These are phyloP conservation scores for Mitragyna speciosa DNA, from an alignment of 257 asterid species.

Conservation along the genomic window DNA sequence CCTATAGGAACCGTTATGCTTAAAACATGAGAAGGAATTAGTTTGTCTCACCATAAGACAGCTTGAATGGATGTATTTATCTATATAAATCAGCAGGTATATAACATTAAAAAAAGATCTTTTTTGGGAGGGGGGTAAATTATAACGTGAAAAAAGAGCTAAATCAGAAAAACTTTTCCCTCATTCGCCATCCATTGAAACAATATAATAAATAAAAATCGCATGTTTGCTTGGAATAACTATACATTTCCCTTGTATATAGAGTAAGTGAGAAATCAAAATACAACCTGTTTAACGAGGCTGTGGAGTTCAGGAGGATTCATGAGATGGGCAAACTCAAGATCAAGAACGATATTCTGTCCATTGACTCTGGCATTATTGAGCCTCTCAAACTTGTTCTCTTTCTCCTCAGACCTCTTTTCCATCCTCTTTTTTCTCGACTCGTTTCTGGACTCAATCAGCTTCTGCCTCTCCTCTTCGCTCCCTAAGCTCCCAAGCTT, in stretches of 20 bases:
- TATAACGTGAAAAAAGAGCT: no score
- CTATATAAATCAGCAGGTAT: no score
- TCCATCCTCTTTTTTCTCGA: constrained; percentile 72
- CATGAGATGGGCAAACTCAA: constrained; percentile 83
- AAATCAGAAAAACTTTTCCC: background rate
- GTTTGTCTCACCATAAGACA: no score
- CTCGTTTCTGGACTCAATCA: constrained; percentile 53
- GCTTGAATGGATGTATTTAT: no score
- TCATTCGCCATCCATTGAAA: background rate
- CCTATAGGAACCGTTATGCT: no score
- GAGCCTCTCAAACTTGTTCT: constrained; percentile 61
- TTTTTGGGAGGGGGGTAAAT: no score
- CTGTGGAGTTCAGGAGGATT: constrained; percentile 61
- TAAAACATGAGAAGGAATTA: no score
- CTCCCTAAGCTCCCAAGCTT: constrained; percentile 43
- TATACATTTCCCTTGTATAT: background rate
- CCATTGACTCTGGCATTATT: constrained; percentile 54
- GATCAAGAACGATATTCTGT: constrained; percentile 80
- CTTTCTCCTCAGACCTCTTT: constrained; percentile 56
- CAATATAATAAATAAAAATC: background rate
- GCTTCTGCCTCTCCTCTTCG: constrained; percentile 66
- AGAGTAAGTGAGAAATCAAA: background rate
- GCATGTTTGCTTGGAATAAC: background rate
- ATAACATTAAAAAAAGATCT: no score
- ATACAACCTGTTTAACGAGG: constrained; percentile 86